These are phyloP conservation scores for Fusarium sp. DNA, from an alignment of 2,329 filamentous ascomycete species.

Conservation along the genomic window DNA sequence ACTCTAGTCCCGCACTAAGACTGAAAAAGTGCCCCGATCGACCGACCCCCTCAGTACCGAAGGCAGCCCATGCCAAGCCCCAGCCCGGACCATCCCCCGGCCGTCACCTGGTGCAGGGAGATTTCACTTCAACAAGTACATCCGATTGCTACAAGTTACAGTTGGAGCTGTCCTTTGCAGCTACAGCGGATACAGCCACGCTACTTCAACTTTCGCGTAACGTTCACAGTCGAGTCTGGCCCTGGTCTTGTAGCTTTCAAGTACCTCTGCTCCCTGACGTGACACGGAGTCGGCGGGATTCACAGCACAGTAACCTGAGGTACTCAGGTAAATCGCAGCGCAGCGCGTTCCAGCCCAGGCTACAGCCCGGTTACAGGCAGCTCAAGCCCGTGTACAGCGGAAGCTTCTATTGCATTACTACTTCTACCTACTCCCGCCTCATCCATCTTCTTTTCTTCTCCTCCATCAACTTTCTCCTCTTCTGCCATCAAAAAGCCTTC, in stretches of 20 bases:
- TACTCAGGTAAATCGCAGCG: constrained; percentile 25
- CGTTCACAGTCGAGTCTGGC: not conserved
- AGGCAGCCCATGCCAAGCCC: constrained; percentile 34
- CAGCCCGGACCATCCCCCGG: constrained; percentile 31
- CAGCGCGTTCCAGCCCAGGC: not conserved
- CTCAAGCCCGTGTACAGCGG: constrained; percentile 25
- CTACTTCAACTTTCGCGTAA: constrained; percentile 8
- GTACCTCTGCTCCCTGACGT: constrained; percentile 12
- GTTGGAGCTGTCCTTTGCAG: not conserved
- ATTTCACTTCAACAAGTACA: constrained; percentile 11
- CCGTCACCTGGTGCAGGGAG: constrained; percentile 40
- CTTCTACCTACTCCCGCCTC: constrained; percentile 31
- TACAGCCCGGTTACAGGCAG: constrained; percentile 17
- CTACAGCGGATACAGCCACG: constrained; percentile 2
- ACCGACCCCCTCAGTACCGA: constrained; percentile 40
- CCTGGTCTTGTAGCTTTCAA: constrained; percentile 1
- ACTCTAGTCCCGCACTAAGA: constrained; percentile 28
- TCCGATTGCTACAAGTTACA: constrained; percentile 18
- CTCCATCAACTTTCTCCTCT: constrained; percentile 32
- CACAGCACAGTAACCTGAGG: not conserved
- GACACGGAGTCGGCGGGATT: constrained; percentile 13
- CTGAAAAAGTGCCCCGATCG: constrained; percentile 39
- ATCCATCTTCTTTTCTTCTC: constrained; percentile 26
- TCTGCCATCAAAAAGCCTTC: constrained; percentile 9
- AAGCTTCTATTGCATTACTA: constrained; percentile 35